These are phyloP conservation scores for Echeveria elegans DNA, from an alignment of 164 flowering plant genomes.

Conservation along the genomic window DNA sequence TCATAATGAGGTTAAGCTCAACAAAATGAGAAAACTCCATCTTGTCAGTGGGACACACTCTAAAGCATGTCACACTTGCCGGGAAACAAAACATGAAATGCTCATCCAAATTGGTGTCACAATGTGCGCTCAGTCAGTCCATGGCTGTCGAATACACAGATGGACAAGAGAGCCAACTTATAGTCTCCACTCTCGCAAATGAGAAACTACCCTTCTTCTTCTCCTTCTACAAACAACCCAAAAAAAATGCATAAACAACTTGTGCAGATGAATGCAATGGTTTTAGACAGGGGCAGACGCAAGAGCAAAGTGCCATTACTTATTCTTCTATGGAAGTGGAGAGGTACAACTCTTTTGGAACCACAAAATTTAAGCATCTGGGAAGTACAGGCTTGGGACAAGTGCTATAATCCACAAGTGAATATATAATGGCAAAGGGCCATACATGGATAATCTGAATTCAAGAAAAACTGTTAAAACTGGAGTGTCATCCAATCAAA, in stretches of 20 bases:
- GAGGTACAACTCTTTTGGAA: conserved; percentile 80
- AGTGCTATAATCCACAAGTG: conserved; percentile 36
- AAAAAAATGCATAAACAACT: not conserved
- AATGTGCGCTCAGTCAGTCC: not conserved
- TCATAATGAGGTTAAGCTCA: not conserved
- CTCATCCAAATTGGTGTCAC: not conserved
- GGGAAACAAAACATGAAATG: not conserved
- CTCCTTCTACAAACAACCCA: not conserved
- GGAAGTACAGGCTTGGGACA: conserved; percentile 59
- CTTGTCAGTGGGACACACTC: no score
- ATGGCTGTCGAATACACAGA: not conserved
- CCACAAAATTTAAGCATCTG: conserved; percentile 90
- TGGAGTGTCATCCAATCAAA: no score
- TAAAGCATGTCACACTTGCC: not conserved
- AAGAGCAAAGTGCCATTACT: conserved; percentile 12
- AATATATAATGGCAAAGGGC: conserved; percentile 70
- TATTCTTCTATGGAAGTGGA: conserved; percentile 53
- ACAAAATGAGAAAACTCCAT: not conserved
- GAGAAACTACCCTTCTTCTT: not conserved
- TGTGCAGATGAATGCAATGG: not conserved
- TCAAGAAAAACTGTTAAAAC: no score
- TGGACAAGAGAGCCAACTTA: not conserved
- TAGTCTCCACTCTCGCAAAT: not conserved
- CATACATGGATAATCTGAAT: conserved; percentile 70
- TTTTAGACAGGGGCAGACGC: not conserved